These are phyloP conservation scores for Talaromyces sp. DNA, from an alignment of 2,329 filamentous ascomycete species.

Conservation along the genomic window DNA sequence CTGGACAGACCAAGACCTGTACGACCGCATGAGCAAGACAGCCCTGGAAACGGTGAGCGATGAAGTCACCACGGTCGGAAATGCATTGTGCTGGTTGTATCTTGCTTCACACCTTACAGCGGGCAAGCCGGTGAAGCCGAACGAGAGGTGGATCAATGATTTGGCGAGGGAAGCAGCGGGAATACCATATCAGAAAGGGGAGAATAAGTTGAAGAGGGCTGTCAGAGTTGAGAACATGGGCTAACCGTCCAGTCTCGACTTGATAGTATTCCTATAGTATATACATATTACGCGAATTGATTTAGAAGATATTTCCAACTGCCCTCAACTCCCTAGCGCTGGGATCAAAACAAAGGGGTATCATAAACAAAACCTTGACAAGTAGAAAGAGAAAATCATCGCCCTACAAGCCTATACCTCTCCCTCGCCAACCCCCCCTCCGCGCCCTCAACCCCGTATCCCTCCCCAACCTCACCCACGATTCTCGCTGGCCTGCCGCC, in stretches of 20 bases:
- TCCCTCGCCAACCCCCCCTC: constrained; percentile 44
- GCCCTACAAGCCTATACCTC: constrained; percentile 37
- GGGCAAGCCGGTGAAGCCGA: constrained; percentile 55
- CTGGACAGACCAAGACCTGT: constrained; percentile 63
- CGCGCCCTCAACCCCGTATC: constrained; percentile 46
- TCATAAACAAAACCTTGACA: background rate
- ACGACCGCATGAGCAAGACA: constrained; percentile 62
- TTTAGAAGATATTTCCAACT: background rate
- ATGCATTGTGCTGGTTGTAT: constrained; percentile 73
- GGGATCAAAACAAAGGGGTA: constrained; percentile 11
- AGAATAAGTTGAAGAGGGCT: constrained; percentile 54
- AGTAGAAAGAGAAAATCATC: constrained; percentile 16
- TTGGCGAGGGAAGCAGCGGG: constrained; percentile 65
- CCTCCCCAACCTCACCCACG: constrained; percentile 66
- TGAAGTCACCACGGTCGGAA: constrained; percentile 77
- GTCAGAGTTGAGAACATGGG: constrained; percentile 28
- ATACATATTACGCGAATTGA: background rate
- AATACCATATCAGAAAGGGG: constrained; percentile 54
- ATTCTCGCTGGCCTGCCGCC: constrained; percentile 76
- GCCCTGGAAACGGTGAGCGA: constrained; percentile 68
- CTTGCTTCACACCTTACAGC: constrained; percentile 65
- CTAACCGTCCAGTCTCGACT: background rate
- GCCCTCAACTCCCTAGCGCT: background rate
- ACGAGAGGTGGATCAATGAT: constrained; percentile 69
- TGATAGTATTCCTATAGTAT: background rate